Evolutionary conservation across 2,329 filamentous ascomycete genomes (phyloP).

Genomic region (Paraphoma sp.): DNA sequence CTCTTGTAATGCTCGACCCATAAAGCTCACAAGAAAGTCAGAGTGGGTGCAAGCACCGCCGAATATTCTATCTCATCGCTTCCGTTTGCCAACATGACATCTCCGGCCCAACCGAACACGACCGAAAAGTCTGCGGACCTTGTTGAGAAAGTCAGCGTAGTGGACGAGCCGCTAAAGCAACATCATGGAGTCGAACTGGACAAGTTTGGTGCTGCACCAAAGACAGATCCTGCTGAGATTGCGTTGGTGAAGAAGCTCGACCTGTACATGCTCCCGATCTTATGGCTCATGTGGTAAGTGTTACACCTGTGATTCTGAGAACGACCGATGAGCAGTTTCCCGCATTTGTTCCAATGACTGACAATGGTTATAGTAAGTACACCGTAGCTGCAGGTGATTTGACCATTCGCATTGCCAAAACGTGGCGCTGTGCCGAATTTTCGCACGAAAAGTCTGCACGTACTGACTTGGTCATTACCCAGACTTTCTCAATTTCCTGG

Average conservation of each 20-base stretch:
- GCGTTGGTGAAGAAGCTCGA: slow-evolving; percentile 34
- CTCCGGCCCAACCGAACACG: slow-evolving; percentile 4
- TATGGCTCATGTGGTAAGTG: slow-evolving; percentile 22
- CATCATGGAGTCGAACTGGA: slow-evolving; percentile 25
- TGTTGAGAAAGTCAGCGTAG: not conserved
- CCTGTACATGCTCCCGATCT: slow-evolving; percentile 25
- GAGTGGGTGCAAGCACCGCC: not conserved
- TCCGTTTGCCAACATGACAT: not conserved
- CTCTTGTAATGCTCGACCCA: not conserved
- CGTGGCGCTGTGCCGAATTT: not conserved
- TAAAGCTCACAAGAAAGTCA: not conserved
- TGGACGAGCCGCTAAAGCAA: slow-evolving; percentile 1
- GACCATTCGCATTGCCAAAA: no score
- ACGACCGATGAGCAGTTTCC: no score
- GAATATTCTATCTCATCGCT: not conserved
- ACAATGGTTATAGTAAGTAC: no score
- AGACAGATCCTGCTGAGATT: slow-evolving; percentile 30
- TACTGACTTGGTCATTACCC: not conserved
- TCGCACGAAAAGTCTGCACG: no score
- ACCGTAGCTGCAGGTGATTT: no score
- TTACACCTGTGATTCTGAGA: not conserved
- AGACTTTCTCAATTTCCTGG: slow-evolving; percentile 52
- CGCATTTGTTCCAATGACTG: no score
- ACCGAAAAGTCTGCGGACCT: slow-evolving; percentile 4
- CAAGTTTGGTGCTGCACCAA: slow-evolving; percentile 28